A percentile compares a stretch with the other conserved stretches of the same genome.
These are phyloP conservation scores for Saccharomyces hybrid DNA, from an alignment of 1,139 yeast species.

Conservation along the genomic window DNA sequence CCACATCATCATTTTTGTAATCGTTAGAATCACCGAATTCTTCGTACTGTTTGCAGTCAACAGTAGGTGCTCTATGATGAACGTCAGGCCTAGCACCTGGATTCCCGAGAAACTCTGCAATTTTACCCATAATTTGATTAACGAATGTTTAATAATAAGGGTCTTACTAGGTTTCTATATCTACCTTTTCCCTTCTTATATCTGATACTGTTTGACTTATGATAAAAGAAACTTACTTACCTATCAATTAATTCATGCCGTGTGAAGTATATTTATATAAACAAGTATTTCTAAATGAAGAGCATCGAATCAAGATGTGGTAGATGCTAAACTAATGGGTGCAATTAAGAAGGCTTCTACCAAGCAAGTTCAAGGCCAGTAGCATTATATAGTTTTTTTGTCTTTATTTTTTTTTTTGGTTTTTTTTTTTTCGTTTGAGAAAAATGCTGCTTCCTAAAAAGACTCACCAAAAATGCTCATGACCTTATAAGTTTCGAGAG, in stretches of 20 bases:
- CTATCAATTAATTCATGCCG: background rate
- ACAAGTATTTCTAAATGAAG: background rate
- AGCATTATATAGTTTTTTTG: background rate
- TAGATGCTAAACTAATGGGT: background rate
- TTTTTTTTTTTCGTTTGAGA: constrained; percentile 1
- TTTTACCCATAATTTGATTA: constrained; percentile 1
- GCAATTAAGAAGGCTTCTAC: background rate
- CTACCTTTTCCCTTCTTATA: background rate
- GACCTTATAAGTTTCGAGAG: background rate
- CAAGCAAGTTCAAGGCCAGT: background rate
- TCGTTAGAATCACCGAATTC: background rate
- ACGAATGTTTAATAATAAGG: background rate
- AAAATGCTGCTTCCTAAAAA: background rate
- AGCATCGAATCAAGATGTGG: background rate
- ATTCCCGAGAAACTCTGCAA: constrained; percentile 3
- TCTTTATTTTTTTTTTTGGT: background rate
- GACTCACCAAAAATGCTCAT: background rate
- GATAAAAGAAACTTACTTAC: background rate
- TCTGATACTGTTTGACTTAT: background rate
- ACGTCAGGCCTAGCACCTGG: constrained; percentile 4
- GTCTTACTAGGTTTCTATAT: background rate
- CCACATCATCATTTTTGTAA: background rate
- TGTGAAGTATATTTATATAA: background rate
- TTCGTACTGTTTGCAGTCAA: background rate
- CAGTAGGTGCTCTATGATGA: background rate